Percentiles rank a stretch among this genome's conserved stretches.
phyloP scores from a whole-genome alignment of 2,329 filamentous ascomycete genomes.

The Colletotrichum magnum region DNA sequence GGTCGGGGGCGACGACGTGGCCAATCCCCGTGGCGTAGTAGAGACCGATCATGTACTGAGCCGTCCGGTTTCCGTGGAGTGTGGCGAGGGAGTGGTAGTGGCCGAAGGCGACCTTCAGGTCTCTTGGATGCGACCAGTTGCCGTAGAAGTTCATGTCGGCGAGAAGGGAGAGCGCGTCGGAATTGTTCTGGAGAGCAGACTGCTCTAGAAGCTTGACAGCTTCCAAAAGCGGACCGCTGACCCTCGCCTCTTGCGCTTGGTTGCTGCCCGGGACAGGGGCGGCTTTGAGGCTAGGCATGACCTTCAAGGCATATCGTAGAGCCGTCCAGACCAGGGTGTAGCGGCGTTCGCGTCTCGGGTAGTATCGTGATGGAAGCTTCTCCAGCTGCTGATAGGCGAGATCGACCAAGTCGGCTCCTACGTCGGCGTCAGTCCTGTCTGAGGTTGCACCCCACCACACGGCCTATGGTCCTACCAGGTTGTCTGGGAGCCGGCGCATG shows the following conservation, averaged over 20 bases:
- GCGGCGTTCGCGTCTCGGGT: slow-evolving; percentile 60
- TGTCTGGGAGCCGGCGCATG: slow-evolving; percentile 48
- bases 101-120: slow-evolving; percentile 84
- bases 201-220: slow-evolving; percentile 68
- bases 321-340: slow-evolving; percentile 59
- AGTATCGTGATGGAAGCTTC: slow-evolving; percentile 62
- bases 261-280: slow-evolving; percentile 59
- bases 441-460: slow-evolving; percentile 11
- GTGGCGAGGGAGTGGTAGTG: slow-evolving; percentile 85
- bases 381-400: slow-evolving; percentile 64
- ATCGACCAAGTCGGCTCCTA: slow-evolving; percentile 68
- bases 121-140: slow-evolving; percentile 88
- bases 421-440: slow-evolving; percentile 13
- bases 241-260: slow-evolving; percentile 46
- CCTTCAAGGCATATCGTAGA: slow-evolving; percentile 61
- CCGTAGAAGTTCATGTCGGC: slow-evolving; percentile 98
- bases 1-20: slow-evolving; percentile 83
- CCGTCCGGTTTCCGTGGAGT: slow-evolving; percentile 87
- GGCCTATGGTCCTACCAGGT: slow-evolving; percentile 51
- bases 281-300: slow-evolving; percentile 65
- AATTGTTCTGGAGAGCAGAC: slow-evolving; percentile 70
- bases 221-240: slow-evolving; percentile 62
- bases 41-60: slow-evolving; percentile 94
- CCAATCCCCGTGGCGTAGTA: slow-evolving; percentile 96
- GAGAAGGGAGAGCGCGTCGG: slow-evolving; percentile 89